A percentile compares a stretch with the other conserved stretches of the same genome.
Conservation (phyloP, 139 green algal genomes). For the Chlamydomonas incerta region DNA sequence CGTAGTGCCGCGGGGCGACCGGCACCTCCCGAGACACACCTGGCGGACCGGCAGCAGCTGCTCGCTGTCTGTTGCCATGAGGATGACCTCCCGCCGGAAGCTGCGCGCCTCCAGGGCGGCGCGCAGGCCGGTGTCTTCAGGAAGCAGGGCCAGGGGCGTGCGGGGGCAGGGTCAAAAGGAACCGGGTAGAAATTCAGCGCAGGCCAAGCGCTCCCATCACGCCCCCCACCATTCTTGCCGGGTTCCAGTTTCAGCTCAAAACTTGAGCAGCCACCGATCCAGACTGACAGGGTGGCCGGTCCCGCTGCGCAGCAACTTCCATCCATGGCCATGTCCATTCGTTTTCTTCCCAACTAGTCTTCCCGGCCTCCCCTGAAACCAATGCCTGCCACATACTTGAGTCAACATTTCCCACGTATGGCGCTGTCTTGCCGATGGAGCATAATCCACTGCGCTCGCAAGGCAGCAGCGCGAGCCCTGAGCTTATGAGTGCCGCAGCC, state of each 20-base stretch:
- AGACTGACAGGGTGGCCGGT: no score
- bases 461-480: neutral
- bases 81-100: constrained; percentile 16
- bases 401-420: constrained; percentile 24
- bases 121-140: constrained; percentile 1
- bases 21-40: neutral
- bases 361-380: no score
- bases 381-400: neutral
- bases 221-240: no score
- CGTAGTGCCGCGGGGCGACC: no score
- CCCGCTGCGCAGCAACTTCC: neutral
- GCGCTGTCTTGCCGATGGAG: constrained; percentile 4
- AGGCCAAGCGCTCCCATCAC: no score
- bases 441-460: constrained; percentile 28
- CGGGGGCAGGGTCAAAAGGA: neutral
- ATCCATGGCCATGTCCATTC: no score
- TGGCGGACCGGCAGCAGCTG: neutral
- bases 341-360: no score
- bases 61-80: constrained; percentile 19
- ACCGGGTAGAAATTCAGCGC: no score
- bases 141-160: neutral
- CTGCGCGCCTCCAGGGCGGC: neutral
- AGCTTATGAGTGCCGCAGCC: no score
- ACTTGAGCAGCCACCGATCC: no score
- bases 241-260: no score